Conservation (phyloP, 805 yeast species). For the Spencermartinsiella europaea region DNA sequence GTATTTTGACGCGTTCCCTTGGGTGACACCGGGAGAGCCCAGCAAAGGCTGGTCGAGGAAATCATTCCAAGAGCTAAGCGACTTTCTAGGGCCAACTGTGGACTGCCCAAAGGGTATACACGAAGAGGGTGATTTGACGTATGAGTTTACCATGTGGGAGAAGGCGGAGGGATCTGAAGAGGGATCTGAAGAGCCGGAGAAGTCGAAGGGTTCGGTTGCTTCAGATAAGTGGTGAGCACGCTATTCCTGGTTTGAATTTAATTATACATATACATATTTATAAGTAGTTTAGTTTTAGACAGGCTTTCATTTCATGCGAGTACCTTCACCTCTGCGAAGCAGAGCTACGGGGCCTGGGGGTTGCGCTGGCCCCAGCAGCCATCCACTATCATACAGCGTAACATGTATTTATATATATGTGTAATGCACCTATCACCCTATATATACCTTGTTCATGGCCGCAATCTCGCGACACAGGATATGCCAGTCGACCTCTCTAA, state of each 20-base stretch:
- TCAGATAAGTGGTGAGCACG: slow-evolving; percentile 7
- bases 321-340: no score
- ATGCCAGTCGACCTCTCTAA: slow-evolving; percentile 82
- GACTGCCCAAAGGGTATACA: slow-evolving; percentile 29
- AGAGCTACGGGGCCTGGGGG: no score
- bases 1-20: slow-evolving; percentile 40
- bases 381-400: no score
- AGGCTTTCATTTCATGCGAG: no score
- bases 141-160: slow-evolving; percentile 57
- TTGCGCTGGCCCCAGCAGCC: no score
- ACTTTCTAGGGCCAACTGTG: slow-evolving; percentile 34
- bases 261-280: slow-evolving; percentile 8
- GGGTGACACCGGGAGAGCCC: slow-evolving; percentile 13
- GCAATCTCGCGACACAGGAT: slow-evolving; percentile 79
- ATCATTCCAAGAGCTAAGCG: slow-evolving; percentile 33
- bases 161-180: no score
- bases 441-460: slow-evolving; percentile 65
- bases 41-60: slow-evolving; percentile 29
- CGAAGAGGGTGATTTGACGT: slow-evolving; percentile 48
- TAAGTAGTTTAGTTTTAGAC: slow-evolving; percentile 1
- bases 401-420: no score
- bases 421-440: slow-evolving; percentile 28
- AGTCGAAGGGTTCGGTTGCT: no score
- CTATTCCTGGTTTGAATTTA: no score
- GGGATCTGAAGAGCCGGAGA: no score